phyloP scores from a whole-genome alignment of 2,329 filamentous ascomycete species.

The Neobulgaria alba region DNA sequence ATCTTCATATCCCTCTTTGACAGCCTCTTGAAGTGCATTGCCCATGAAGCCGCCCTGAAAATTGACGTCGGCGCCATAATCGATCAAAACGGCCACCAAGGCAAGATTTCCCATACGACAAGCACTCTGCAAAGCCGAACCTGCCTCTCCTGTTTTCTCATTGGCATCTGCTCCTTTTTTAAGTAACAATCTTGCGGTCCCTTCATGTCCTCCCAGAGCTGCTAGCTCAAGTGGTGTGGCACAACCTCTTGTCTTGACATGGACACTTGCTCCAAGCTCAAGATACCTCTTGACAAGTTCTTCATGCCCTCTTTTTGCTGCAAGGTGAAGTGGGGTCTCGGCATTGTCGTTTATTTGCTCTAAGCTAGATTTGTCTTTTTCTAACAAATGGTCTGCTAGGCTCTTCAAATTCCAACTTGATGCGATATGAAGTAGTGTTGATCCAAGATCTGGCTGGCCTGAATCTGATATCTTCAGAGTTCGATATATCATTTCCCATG shows the following conservation, averaged over 20 bases:
- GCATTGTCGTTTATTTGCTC: slow-evolving; percentile 2
- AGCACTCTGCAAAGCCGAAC: background rate
- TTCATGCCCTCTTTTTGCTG: slow-evolving; percentile 4
- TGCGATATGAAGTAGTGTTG: slow-evolving; percentile 7
- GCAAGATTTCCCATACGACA: background rate
- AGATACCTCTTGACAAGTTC: slow-evolving; percentile 4
- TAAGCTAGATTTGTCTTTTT: slow-evolving; percentile 1
- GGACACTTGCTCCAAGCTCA: slow-evolving; percentile 4
- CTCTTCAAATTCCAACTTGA: slow-evolving; percentile 2
- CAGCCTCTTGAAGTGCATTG: background rate
- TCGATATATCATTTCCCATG: slow-evolving; percentile 5
- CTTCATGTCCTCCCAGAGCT: background rate
- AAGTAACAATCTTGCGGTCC: slow-evolving; percentile 8
- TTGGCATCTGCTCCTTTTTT: slow-evolving; percentile 5
- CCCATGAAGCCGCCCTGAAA: background rate
- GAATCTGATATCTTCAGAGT: background rate
- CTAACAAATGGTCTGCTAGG: background rate
- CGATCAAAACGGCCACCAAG: background rate
- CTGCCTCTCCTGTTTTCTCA: background rate
- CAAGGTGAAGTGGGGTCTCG: slow-evolving; percentile 8
- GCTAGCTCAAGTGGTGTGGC: background rate
- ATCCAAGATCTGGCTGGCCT: background rate
- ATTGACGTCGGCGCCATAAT: background rate
- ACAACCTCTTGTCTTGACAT: background rate
- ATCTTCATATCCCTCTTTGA: background rate